A percentile compares a stretch with the other conserved stretches of the same genome.
These are phyloP conservation scores for Chlamydomonas incerta DNA, from an alignment of 139 green algal genomes.

Conservation along the genomic window DNA sequence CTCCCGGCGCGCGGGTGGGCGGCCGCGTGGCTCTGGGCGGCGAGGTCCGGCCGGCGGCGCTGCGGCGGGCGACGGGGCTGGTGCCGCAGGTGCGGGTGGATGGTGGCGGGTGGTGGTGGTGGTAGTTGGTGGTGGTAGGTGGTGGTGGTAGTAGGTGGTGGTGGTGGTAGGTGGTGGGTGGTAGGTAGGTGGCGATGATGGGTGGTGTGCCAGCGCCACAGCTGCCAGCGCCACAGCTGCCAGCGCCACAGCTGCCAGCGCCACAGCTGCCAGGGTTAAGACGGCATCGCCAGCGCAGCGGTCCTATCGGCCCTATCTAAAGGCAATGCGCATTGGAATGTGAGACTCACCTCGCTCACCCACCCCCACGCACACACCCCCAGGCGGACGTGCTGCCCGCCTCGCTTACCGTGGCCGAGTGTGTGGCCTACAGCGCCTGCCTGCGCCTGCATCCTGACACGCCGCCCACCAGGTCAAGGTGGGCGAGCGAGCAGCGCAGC, in stretches of 20 bases:
- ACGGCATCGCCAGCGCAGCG: too few species aligned
- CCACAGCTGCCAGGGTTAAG: too few species aligned
- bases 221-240: too few species aligned
- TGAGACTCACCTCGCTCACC: too few species aligned
- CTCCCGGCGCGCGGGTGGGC: slow-evolving; percentile 19
- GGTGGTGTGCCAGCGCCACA: too few species aligned
- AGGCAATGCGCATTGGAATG: too few species aligned
- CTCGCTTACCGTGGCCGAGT: slow-evolving; percentile 81
- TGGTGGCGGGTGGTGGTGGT: not conserved
- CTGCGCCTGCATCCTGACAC: slow-evolving; percentile 57
- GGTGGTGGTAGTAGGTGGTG: slow-evolving; percentile 14
- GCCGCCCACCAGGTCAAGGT: not conserved
- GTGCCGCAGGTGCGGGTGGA: slow-evolving; percentile 6
- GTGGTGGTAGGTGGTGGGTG: too few species aligned
- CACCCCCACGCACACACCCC: too few species aligned
- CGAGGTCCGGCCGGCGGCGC: not conserved
- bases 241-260: too few species aligned
- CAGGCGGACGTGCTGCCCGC: slow-evolving; percentile 70
- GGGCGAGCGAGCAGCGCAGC: too few species aligned
- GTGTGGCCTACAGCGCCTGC: slow-evolving; percentile 69
- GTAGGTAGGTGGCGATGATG: too few species aligned
- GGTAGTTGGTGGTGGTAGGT: slow-evolving; percentile 31
- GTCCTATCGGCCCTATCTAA: too few species aligned
- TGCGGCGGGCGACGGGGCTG: slow-evolving; percentile 26
- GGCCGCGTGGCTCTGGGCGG: slow-evolving; percentile 19